Evolutionary conservation across 306 rosid genomes (phyloP).

Genomic region (Castanea crenata): DNA sequence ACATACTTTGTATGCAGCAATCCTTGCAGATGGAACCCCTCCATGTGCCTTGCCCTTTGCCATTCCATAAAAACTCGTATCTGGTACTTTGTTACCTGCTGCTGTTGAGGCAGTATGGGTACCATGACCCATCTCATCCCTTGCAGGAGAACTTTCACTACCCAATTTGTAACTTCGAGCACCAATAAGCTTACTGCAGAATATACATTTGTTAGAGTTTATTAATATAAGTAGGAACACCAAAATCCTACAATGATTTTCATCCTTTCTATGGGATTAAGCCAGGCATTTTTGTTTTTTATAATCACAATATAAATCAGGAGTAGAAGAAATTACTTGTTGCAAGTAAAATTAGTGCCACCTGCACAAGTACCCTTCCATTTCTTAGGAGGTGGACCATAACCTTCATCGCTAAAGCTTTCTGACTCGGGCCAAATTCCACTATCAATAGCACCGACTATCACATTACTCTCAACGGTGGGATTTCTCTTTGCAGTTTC

Average conservation of each 20-base stretch:
- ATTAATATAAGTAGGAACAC: neutral
- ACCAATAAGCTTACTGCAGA: constrained; percentile 22
- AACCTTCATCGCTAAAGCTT: too few relatives aligned
- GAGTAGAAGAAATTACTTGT: too few relatives aligned
- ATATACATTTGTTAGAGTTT: neutral
- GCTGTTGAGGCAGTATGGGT: constrained; percentile 23
- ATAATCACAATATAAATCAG: neutral
- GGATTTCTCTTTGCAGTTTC: neutral
- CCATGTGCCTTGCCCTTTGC: constrained; percentile 20
- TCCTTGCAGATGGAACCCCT: constrained; percentile 19
- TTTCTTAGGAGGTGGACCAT: too few relatives aligned
- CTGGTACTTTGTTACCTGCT: constrained; percentile 12
- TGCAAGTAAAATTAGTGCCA: too few relatives aligned
- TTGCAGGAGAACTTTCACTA: neutral
- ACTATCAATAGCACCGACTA: constrained; percentile 22
- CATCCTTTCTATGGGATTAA: too few relatives aligned
- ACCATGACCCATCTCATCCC: constrained; percentile 26
- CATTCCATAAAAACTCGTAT: constrained; percentile 7
- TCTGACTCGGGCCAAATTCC: constrained; percentile 18
- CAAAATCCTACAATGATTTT: too few relatives aligned
- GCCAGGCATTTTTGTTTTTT: too few relatives aligned
- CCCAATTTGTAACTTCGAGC: neutral
- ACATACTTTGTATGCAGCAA: constrained; percentile 20
- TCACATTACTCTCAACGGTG: neutral
- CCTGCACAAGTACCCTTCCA: too few relatives aligned